phyloP scores from a whole-genome alignment of 345 rosid genomes.

The Turritis glabra region DNA sequence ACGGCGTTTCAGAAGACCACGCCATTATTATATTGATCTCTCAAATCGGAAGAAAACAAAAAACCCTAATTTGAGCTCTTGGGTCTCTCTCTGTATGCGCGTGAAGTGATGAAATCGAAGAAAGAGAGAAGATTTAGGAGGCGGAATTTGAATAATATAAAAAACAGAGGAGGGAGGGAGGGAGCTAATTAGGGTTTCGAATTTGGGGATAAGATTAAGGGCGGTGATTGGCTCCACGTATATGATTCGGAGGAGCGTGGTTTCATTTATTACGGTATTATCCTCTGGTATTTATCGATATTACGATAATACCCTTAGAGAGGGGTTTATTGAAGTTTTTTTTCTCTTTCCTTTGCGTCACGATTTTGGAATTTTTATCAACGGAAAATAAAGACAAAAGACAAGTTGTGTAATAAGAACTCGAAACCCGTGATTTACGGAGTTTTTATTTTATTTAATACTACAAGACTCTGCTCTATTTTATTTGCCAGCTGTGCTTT shows the following conservation, averaged over 20 bases:
- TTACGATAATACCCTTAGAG: neutral
- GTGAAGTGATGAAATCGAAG: conserved; percentile 6
- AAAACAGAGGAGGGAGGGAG: conserved; percentile 6
- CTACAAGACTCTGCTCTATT: conserved; percentile 23
- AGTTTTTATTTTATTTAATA: neutral
- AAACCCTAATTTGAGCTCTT: conserved; percentile 4
- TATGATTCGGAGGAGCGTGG: neutral
- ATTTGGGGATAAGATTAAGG: conserved; percentile 51
- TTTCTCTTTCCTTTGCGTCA: conserved; percentile 11
- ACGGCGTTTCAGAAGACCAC: conserved; percentile 37
- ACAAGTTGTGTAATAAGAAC: conserved; percentile 44
- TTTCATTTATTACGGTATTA: conserved; percentile 38
- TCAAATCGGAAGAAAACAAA: neutral
- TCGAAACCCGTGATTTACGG: conserved; percentile 50
- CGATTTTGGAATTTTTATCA: conserved; percentile 12
- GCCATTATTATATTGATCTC: conserved; percentile 14
- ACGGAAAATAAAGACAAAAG: conserved; percentile 19
- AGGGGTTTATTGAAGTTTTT: neutral
- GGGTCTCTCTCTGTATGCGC: neutral
- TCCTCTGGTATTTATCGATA: neutral
- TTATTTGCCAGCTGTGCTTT: conserved; percentile 37
- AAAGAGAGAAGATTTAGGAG: neutral
- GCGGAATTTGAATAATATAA: conserved; percentile 25
- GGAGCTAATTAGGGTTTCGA: conserved; percentile 50
- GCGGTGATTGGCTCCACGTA: conserved; percentile 52